phyloP scores from a whole-genome alignment of 1,284 basidiomycete species.

The Malassezia obtusa region DNA sequence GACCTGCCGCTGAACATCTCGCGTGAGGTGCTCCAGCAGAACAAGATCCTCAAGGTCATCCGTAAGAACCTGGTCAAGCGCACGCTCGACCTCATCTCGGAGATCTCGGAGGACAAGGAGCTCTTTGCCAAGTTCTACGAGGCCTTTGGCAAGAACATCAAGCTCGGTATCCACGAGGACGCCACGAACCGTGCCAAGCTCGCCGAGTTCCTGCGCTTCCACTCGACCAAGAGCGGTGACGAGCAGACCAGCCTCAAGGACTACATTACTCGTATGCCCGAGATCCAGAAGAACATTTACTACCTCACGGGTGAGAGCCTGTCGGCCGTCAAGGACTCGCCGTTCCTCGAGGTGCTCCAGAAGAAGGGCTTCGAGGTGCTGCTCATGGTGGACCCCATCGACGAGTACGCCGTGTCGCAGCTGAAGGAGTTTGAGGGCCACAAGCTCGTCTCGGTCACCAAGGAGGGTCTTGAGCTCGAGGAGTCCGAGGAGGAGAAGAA shows the following conservation, averaged over 20 bases:
- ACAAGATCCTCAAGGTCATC: conserved; percentile 99
- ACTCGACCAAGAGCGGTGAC: conserved; percentile 86
- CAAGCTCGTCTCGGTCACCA: conserved; percentile 95
- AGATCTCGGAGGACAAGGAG: conserved; percentile 99
- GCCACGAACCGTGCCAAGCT: conserved; percentile 98
- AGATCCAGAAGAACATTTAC: conserved; percentile 98
- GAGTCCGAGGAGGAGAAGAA: conserved; percentile 98
- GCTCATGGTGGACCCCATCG: conserved; percentile 75
- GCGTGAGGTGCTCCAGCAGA: conserved; percentile 98
- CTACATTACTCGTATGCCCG: conserved; percentile 99
- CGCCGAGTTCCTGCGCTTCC: conserved; percentile 97
- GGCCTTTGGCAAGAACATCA: conserved; percentile 57
- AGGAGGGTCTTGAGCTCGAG: conserved; percentile 98
- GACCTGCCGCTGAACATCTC: conserved; percentile 99
- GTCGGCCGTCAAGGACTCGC: conserved; percentile 79
- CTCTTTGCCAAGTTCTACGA: conserved; percentile 93
- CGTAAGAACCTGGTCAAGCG: conserved; percentile 84
- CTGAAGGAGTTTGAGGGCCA: conserved; percentile 99
- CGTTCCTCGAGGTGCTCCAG: conserved; percentile 98
- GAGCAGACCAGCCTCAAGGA: conserved; percentile 96
- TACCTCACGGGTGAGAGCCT: conserved; percentile 91
- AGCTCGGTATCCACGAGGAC: conserved; percentile 97
- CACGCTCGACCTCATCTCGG: conserved; percentile 83
- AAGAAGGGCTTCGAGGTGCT: conserved; percentile 99
- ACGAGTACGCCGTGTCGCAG: conserved; percentile 62